These are phyloP conservation scores for Coleophoma eucalyptorum DNA, from an alignment of 2,329 filamentous ascomycete genomes.

Conservation along the genomic window DNA sequence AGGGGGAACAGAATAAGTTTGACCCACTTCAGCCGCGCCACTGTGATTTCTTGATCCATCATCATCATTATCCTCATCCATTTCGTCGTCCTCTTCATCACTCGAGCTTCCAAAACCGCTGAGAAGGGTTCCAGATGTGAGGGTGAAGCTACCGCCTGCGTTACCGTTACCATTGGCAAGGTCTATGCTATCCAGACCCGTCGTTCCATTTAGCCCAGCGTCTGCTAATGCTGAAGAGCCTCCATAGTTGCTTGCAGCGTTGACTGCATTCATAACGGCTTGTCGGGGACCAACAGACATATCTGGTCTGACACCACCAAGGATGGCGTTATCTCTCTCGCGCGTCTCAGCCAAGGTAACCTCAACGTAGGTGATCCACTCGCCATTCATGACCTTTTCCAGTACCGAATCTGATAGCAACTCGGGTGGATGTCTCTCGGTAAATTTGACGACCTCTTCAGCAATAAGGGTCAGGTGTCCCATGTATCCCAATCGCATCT, in stretches of 20 bases:
- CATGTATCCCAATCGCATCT: constrained; percentile 97
- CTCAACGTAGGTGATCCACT: constrained; percentile 95
- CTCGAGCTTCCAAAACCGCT: constrained; percentile 93
- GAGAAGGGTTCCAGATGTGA: constrained; percentile 70
- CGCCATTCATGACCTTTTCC: constrained; percentile 81
- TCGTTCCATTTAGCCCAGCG: constrained; percentile 69
- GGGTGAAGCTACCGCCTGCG: constrained; percentile 68
- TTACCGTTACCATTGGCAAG: constrained; percentile 60
- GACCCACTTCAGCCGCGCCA: constrained; percentile 52
- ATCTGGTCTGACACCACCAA: constrained; percentile 91
- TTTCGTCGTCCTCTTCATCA: constrained; percentile 94
- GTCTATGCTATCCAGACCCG: constrained; percentile 52
- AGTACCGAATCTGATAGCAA: constrained; percentile 78
- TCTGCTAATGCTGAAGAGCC: constrained; percentile 70
- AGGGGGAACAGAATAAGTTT: constrained; percentile 25
- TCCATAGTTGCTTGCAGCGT: constrained; percentile 52
- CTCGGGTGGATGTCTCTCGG: constrained; percentile 87
- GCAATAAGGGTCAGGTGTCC: constrained; percentile 95
- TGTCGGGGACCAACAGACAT: constrained; percentile 79
- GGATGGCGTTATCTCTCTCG: constrained; percentile 96
- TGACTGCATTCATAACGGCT: constrained; percentile 53
- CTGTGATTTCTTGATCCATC: constrained; percentile 42
- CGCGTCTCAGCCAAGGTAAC: constrained; percentile 88
- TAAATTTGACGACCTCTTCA: constrained; percentile 98
- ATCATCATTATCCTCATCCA: constrained; percentile 79